Conservation (phyloP, 345 rosid species). For the Populus simonii region DNA sequence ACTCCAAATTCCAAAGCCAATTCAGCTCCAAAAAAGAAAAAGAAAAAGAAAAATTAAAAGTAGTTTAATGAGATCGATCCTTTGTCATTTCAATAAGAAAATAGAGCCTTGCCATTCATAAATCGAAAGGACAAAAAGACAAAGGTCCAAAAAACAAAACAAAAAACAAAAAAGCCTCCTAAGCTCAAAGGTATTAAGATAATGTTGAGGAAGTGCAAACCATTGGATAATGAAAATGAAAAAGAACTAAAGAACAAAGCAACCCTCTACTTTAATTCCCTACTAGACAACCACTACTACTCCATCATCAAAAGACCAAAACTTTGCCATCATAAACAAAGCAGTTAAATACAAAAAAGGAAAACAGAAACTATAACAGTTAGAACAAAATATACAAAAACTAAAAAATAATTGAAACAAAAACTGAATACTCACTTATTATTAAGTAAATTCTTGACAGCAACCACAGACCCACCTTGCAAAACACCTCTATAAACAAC, state of each 20-base stretch:
- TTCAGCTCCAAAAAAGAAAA: too few relatives aligned
- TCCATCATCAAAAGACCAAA: background rate
- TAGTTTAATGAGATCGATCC: background rate
- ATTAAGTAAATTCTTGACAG: conserved; percentile 84
- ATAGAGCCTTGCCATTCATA: background rate
- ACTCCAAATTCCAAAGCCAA: background rate
- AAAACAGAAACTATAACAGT: conserved; percentile 10
- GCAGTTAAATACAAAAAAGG: background rate
- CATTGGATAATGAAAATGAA: conserved; percentile 1
- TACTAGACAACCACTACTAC: background rate
- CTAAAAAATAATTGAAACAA: background rate
- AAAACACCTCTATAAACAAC: conserved; percentile 74
- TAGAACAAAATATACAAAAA: background rate
- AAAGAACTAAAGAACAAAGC: conserved; percentile 29
- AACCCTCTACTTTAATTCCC: conserved; percentile 22
- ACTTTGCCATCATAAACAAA: background rate
- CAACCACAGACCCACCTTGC: conserved; percentile 71
- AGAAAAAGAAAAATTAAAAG: background rate
- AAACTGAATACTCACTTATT: conserved; percentile 58
- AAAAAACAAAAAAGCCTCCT: background rate
- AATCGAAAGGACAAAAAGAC: background rate
- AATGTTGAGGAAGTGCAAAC: conserved; percentile 14
- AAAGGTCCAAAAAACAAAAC: background rate
- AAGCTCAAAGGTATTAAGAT: background rate
- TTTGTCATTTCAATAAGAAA: background rate